These are phyloP conservation scores for Stemphylium beticola DNA, from an alignment of 2,329 filamentous ascomycete genomes.

Conservation along the genomic window DNA sequence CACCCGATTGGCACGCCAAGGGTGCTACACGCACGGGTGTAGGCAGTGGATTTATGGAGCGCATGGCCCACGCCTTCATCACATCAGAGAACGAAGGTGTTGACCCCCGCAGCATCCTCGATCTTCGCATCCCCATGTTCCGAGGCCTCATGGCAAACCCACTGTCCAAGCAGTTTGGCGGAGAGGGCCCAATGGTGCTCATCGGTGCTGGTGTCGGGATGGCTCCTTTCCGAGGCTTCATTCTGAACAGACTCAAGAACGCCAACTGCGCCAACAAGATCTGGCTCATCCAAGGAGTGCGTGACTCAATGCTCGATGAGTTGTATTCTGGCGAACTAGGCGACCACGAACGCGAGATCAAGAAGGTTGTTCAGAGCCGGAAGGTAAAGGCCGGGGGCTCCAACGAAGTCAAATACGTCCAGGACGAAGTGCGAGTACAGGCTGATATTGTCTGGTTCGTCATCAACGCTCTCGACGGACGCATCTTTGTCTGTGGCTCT, in stretches of 20 bases:
- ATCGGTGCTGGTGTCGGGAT: slow-evolving; percentile 97
- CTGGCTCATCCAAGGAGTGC: slow-evolving; percentile 92
- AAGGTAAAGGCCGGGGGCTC: slow-evolving; percentile 48
- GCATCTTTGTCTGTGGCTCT: slow-evolving; percentile 95
- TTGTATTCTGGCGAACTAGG: slow-evolving; percentile 97
- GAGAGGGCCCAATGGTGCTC: slow-evolving; percentile 95
- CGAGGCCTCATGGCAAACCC: slow-evolving; percentile 98
- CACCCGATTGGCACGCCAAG: slow-evolving; percentile 75
- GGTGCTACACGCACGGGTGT: slow-evolving; percentile 72
- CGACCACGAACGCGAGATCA: slow-evolving; percentile 58
- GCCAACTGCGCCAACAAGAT: slow-evolving; percentile 98
- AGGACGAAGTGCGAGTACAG: slow-evolving; percentile 90
- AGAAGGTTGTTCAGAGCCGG: slow-evolving; percentile 60
- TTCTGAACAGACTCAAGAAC: slow-evolving; percentile 89
- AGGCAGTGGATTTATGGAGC: slow-evolving; percentile 91
- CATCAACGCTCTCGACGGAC: slow-evolving; percentile 92
- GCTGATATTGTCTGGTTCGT: slow-evolving; percentile 99
- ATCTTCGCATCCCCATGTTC: slow-evolving; percentile 93
- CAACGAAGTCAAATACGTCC: slow-evolving; percentile 85
- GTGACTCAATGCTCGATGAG: slow-evolving; percentile 94
- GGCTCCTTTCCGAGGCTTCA: slow-evolving; percentile 96
- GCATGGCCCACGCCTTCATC: slow-evolving; percentile 76
- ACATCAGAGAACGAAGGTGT: slow-evolving; percentile 66
- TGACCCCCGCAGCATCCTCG: slow-evolving; percentile 54
- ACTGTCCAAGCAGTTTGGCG: slow-evolving; percentile 86